Base-by-base conservation (phyloP, 768 basidiomycete species). In the Russula compacta region DNA sequence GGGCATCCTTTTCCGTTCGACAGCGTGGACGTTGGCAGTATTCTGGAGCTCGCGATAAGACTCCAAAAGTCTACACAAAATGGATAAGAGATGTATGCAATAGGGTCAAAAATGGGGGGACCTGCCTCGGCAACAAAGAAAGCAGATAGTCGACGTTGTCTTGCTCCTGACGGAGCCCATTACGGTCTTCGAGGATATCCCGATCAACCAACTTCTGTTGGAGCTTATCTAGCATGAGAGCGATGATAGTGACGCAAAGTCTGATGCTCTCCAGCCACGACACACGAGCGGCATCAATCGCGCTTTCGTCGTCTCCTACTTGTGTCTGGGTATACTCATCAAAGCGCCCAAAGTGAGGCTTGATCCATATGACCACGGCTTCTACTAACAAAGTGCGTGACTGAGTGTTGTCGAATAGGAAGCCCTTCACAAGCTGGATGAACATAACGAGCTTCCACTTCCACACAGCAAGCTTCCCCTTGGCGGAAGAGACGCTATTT, bases 371-470 rank as follows among this genome's bases (percentile, higher is more conserved):
- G 10, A 94, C 85, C 32, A 98, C 84, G 19, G 87, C 84, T 65
- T 97, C 94, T 7, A 95, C 85, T 2, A 98, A 77, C 6, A 89
- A 74, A 1, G 86, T 79, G 33, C 95, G 84, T 14, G 89, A 86
- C 56, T 89, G 80, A 0, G 87, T 75, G 60, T 87, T 84, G 68
- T 94, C 90, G 70, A 98, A 95, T 52, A 95, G 72, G 73, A 90
- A 89, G 21, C 89, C 85, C 68, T 90, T 89, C 29, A 93, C 90
- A 61, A 98, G 83, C 68, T 95, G 93, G 40, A 95, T 79, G 69
- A 94, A 91, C 84, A 97, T 87, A 67, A 95, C 87, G 49, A 98
- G 79, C 72, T 94, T 94, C 87, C 92, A 92, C 57, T 94, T 94
- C 87, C 92, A 92, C 57, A 93, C 86, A 55, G 91, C 83, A 49